Conservation (phyloP, 805 yeast genomes). For the Cyberlindnera mrakii region DNA sequence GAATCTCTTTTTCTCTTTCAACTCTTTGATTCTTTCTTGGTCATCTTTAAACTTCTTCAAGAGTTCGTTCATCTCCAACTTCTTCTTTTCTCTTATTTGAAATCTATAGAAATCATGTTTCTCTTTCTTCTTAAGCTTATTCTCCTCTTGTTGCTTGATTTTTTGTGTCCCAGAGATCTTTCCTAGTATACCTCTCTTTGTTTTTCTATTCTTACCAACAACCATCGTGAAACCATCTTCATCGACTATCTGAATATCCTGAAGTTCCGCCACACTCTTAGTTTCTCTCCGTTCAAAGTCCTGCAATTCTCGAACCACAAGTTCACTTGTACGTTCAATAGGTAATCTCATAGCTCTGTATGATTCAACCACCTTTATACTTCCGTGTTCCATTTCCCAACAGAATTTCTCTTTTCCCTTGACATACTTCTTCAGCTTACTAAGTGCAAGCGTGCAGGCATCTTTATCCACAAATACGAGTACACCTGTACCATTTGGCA, state of each 20-base stretch:
- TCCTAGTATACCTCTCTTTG: conserved; percentile 65
- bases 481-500: conserved; percentile 72
- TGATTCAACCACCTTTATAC: conserved; percentile 36
- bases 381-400: conserved; percentile 29
- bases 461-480: conserved; percentile 70
- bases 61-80: conserved; percentile 85
- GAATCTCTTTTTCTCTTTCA: conserved; percentile 79
- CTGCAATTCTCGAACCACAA: conserved; percentile 51
- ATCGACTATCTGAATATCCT: conserved; percentile 58
- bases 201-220: conserved; percentile 80
- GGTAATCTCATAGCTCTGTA: conserved; percentile 33
- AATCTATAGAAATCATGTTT: conserved; percentile 91
- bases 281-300: conserved; percentile 69
- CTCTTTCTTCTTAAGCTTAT: conserved; percentile 63
- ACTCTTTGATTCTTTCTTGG: conserved; percentile 72
- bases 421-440: conserved; percentile 48
- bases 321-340: conserved; percentile 46
- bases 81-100: conserved; percentile 91
- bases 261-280: conserved; percentile 48
- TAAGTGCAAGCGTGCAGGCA: conserved; percentile 57
- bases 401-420: conserved; percentile 29
- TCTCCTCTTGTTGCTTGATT: conserved; percentile 24
- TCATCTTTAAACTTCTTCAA: conserved; percentile 81
- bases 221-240: conserved; percentile 94
- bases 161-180: conserved; percentile 38